Evolutionary conservation across 139 green algal genomes (phyloP), one percentile per base, ranked within the genome.

Genomic region (Picochlorum sp.): DNA sequence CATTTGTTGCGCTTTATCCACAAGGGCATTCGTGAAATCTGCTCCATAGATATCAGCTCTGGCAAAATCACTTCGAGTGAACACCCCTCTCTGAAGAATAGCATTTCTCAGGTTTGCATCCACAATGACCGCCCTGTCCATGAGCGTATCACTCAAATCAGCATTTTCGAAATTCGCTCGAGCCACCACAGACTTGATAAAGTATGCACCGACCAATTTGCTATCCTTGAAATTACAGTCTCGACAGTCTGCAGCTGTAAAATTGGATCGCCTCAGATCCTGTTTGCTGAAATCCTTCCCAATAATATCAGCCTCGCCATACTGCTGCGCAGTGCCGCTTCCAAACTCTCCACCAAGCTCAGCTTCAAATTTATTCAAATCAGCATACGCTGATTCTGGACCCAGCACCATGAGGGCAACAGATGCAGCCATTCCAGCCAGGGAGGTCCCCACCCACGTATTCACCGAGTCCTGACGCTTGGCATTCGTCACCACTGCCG

Each of bases 1-100:
- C 64, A 90, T 84, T 67, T 96, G 89, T 75, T 93, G 84, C 31
- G 81, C 70, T 66, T 82, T 87, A 83, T 98, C 92, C 2, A 98
- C 31, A 26, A 98, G 74, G 1, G 90, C 87, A 58, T 97, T 95
- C 18, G 80, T 87, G 76, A 98, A 98, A 81, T 98, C 92, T 41
- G 78, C 80, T n/a, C 83, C 83, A 15, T 77, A 66, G 13, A 92
- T 84, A 44, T 82, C 63, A 3, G 85, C 75, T n/a, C 71, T 70
- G 2, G 23, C 26, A 26, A 86, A 65, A 56, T 85, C 80, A 64
- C 60, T 79, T 60, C 73, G 69, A 0, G 91, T 97, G 59, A 97
- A 85, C 20, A 97, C 71, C 3, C 75, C 76, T 18, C 91, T 79
- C 68, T 89, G 71, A 59, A 96, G 67, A 9, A 93, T 69, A 0